These are phyloP conservation scores for Cyphellophora europaea DNA, from an alignment of 2,329 filamentous ascomycete genomes.

Conservation along the genomic window DNA sequence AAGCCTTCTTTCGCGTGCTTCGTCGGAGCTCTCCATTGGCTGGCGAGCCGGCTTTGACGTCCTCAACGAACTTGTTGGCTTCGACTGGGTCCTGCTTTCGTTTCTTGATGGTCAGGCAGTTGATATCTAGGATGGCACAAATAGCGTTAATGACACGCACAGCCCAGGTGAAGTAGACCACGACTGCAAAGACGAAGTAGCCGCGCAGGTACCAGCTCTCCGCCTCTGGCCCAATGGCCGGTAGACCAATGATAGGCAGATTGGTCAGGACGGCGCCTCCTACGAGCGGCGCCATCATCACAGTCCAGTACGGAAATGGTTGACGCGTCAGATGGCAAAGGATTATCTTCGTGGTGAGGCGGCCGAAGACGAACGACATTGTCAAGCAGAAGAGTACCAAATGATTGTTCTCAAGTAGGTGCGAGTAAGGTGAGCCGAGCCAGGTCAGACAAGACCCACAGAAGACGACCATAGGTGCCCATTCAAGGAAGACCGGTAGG, in stretches of 20 bases:
- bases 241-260: constrained; percentile 65
- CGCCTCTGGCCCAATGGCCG: constrained; percentile 51
- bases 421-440: constrained; percentile 84
- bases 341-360: constrained; percentile 98
- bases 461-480: constrained; percentile 83
- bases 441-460: constrained; percentile 66
- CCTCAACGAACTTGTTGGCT: background rate
- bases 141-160: constrained; percentile 84
- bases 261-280: constrained; percentile 78
- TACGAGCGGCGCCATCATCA: constrained; percentile 78
- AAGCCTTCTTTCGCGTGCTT: constrained; percentile 1
- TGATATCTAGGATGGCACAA: constrained; percentile 86
- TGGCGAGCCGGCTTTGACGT: background rate
- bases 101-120: constrained; percentile 71
- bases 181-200: constrained; percentile 72
- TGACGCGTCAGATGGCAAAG: constrained; percentile 88
- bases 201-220: constrained; percentile 76
- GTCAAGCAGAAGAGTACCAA: constrained; percentile 86
- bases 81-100: constrained; percentile 1
- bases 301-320: constrained; percentile 93
- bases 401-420: constrained; percentile 71
- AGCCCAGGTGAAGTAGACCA: constrained; percentile 93
- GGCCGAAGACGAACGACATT: constrained; percentile 93
- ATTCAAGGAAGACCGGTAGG: constrained; percentile 79
- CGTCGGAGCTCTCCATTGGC: background rate